Percentiles rank a stretch among this genome's conserved stretches.
These are phyloP conservation scores for Panus rudis DNA, from an alignment of 768 basidiomycete species.

Conservation along the genomic window DNA sequence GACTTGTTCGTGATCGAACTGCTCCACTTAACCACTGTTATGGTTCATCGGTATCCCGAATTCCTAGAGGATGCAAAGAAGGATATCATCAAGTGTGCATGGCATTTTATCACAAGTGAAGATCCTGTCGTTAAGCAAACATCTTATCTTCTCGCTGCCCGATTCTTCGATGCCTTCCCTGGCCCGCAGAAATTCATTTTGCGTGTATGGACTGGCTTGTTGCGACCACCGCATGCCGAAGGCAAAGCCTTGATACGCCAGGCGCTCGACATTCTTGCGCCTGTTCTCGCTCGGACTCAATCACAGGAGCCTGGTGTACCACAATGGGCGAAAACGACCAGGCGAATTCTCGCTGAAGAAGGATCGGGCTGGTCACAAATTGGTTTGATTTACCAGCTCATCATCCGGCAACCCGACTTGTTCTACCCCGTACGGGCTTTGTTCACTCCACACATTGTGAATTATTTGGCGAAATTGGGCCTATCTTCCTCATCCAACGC, in stretches of 20 bases:
- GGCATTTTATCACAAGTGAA: constrained; percentile 80
- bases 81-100: constrained; percentile 89
- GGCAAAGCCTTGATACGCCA: constrained; percentile 70
- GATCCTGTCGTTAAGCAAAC: constrained; percentile 92
- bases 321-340: constrained; percentile 82
- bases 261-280: constrained; percentile 81
- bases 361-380: constrained; percentile 62
- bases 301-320: constrained; percentile 47
- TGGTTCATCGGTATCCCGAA: constrained; percentile 80
- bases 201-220: constrained; percentile 83
- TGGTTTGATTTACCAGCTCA: constrained; percentile 82
- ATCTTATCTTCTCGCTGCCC: constrained; percentile 82
- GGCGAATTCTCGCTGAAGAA: constrained; percentile 85
- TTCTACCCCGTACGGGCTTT: constrained; percentile 91
- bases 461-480: constrained; percentile 84
- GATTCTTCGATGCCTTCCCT: constrained; percentile 86
- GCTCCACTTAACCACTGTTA: constrained; percentile 78
- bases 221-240: constrained; percentile 77
- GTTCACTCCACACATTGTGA: constrained; percentile 91
- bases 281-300: constrained; percentile 65
- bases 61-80: constrained; percentile 79
- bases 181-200: constrained; percentile 88
- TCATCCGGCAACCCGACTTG: constrained; percentile 83
- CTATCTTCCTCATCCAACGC: constrained; percentile 59
- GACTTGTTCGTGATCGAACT: constrained; percentile 90